These are phyloP conservation scores for Berberis thunbergii DNA, from an alignment of 164 flowering plant species.

Conservation along the genomic window DNA sequence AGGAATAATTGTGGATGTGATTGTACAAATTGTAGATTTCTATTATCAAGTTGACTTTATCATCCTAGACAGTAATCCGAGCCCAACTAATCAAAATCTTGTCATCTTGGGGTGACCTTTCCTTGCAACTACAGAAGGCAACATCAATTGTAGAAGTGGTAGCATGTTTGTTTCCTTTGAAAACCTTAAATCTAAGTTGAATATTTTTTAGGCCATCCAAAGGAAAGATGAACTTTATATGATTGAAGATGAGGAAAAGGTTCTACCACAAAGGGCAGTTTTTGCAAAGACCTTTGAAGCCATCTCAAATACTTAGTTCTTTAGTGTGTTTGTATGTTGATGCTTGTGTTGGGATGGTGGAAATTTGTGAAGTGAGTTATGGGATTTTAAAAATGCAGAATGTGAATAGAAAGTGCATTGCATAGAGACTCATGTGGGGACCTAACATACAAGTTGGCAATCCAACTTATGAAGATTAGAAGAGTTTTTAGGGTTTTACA, in stretches of 20 bases:
- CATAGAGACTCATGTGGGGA: not conserved
- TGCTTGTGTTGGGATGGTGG: not conserved
- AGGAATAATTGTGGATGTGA: too few relatives aligned
- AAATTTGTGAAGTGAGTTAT: not conserved
- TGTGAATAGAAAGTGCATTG: conserved; percentile 1
- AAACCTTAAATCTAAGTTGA: too few relatives aligned
- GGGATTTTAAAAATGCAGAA: not conserved
- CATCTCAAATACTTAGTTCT: conserved; percentile 18
- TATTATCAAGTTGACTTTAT: too few relatives aligned
- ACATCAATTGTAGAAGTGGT: too few relatives aligned
- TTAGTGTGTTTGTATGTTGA: not conserved
- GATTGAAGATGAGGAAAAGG: conserved; percentile 29
- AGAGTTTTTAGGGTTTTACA: too few relatives aligned
- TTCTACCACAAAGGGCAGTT: conserved; percentile 19
- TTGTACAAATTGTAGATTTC: too few relatives aligned
- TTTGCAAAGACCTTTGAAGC: conserved; percentile 33
- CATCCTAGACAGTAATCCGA: too few relatives aligned
- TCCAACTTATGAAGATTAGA: too few relatives aligned
- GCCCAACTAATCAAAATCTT: too few relatives aligned
- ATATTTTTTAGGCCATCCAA: conserved; percentile 1
- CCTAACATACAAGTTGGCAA: not conserved
- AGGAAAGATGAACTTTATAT: conserved; percentile 29
- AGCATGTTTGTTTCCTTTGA: too few relatives aligned
- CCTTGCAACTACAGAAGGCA: too few relatives aligned
- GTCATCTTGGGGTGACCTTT: too few relatives aligned